Evolutionary conservation across 192 early-diverging fungal genomes (phyloP), one percentile per base, ranked within the genome.

Genomic region (Radiomyces spectabilis): DNA sequence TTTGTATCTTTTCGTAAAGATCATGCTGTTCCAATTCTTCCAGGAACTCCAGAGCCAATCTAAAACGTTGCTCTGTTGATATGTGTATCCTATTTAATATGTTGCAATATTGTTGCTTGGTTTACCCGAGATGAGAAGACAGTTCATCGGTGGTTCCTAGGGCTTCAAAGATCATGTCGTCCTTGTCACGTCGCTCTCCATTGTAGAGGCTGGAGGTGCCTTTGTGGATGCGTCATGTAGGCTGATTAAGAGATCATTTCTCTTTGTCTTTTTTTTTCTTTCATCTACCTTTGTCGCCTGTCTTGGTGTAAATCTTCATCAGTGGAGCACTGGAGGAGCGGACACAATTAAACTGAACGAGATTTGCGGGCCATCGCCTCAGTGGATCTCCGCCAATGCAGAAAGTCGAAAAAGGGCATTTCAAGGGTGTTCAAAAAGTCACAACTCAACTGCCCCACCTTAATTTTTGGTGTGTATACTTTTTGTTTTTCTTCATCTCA

Each of bases 71-170:
- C 15, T 35, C 38, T 42, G 9, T 30, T 18, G 34, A 32, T 30
- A 4, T 4, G 0, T 34, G 25, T 2, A 22, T 13, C 3, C 2
- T 42, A 21, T 0, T 37, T 31, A 33, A 22, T 38, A 1, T 15
- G 30, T 46, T 31, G 4, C 57, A n/a, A 30, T 8, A 39, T 34
- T 32, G 25, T 2, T 9, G 5, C 39, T 26, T 2, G 26, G 45
- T 59, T 40, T 68, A 84, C 74, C 87, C 88, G 33, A 90, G 66
- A 13, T 66, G 57, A 2, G 85, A 89, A 2, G 81, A 78, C 46
- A 95, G 78, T 62, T 95, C 93, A 69, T 95, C 93, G 21, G 86
- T 86, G 27, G 85, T 80, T 10, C 93, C 94, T 15, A 97, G 82
- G 0, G 94, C 92, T 47, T 92, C 90, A 71, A 97, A 97, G 26